Evolutionary conservation across 805 yeast species (phyloP), one percentile per base, ranked within the genome.

Genomic region (Myxozyma lipomycoides): DNA sequence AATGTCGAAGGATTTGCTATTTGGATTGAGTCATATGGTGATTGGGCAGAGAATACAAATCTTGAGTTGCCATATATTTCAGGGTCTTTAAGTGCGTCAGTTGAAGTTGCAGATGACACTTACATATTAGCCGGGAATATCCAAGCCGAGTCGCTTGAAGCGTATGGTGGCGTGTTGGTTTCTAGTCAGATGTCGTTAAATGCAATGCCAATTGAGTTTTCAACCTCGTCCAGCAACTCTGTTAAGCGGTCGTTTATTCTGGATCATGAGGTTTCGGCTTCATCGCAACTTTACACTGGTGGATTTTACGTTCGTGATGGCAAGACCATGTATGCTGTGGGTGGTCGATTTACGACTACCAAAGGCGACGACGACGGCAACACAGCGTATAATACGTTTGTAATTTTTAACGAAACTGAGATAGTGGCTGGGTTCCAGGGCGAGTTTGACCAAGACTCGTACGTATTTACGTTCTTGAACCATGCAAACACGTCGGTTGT

Each of bases 331-430:
- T 68, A 81, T 37, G 76, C 78, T 0, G 66, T 84, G 43, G 89
- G 86, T 6, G 93, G 91, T 19, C 65, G 69, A 2, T 81, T 83
- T 61, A 30, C 46, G 1, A 26, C 38, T 3, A 42, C 18, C 6
- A 15, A 36, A 3, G 61, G 65, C 30, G 43, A 21, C 9, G 15
- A 38, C 3, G 61, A 66, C 32, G 64, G 61, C 9, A 52, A 64
- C 0, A 10, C 10, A 28, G 40, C 48, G 5, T 68, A 65, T 12
- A 34, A 54, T 21, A 62, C 67, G 32, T 48, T 72, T 12, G 55
- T 69, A 15, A 53, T 71, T 19, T 49, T 62, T 17, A 61, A 67
- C 59, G 63, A 60, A 24, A 60, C n/a, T 40, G 56, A 23, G 55
- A 63, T 26, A 6, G 57, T 54, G 3, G 48, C 49, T 10, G 65